Evolutionary conservation across 2,329 filamentous ascomycete species (phyloP).

Genomic region (Biscogniauxia marginata): DNA sequence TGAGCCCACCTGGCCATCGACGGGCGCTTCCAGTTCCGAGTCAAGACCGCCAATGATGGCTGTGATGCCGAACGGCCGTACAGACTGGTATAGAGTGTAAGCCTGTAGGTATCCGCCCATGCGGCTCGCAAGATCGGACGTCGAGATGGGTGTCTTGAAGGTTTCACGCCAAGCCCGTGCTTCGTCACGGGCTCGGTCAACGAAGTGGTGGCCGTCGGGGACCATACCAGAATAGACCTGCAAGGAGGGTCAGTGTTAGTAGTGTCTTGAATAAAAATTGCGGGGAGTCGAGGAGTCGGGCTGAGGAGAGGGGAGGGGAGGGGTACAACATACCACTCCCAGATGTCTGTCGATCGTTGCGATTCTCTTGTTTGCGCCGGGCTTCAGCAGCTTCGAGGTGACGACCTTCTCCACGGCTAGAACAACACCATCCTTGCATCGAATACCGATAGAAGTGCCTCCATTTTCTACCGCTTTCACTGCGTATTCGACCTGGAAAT

Average conservation of each 20-base stretch:
- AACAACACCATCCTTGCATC: constrained; percentile 95
- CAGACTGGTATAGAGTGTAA: constrained; percentile 95
- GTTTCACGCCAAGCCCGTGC: constrained; percentile 84
- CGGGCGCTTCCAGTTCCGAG: constrained; percentile 77
- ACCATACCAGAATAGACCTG: constrained; percentile 93
- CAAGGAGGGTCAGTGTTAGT: background rate
- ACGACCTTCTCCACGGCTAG: constrained; percentile 96
- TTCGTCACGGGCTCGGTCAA: constrained; percentile 91
- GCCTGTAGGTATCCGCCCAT: constrained; percentile 96
- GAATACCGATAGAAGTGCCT: constrained; percentile 91
- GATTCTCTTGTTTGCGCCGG: constrained; percentile 95
- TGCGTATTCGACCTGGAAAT: constrained; percentile 99
- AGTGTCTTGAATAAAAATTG: constrained; percentile 1
- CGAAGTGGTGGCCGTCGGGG: constrained; percentile 93
- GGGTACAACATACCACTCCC: constrained; percentile 69
- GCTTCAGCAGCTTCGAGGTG: constrained; percentile 91
- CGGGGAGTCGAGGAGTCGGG: constrained; percentile 3
- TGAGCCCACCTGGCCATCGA: constrained; percentile 85
- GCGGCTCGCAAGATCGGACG: constrained; percentile 81
- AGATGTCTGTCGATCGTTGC: constrained; percentile 90
- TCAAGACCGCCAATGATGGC: constrained; percentile 94
- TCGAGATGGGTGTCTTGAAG: constrained; percentile 93
- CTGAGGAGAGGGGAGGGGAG: background rate
- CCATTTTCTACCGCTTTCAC: constrained; percentile 98
- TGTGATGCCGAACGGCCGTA: constrained; percentile 94